Evolutionary conservation across 73 alveolate species (phyloP).

Genomic region (Paramecium sonneborni): DNA sequence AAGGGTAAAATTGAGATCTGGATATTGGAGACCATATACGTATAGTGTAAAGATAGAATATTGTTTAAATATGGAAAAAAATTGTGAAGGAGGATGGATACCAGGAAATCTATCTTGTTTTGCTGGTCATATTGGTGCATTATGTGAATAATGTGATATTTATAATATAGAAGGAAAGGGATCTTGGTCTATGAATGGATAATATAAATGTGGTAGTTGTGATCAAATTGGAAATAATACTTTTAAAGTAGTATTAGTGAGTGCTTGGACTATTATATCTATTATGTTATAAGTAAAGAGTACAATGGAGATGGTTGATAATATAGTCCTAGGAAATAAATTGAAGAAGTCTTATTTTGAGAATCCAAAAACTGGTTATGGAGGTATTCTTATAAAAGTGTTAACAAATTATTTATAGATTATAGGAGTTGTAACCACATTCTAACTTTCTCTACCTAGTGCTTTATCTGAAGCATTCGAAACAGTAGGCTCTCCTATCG

Average conservation of each 20-base stretch:
- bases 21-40: constrained; percentile 11
- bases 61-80: not conserved
- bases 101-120: constrained; percentile 51
- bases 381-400: not conserved
- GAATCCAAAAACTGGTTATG: not conserved
- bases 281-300: constrained; percentile 9
- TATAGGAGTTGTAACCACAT: not conserved
- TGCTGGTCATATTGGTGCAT: constrained; percentile 47
- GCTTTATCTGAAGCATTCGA: not conserved
- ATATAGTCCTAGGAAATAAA: not conserved
- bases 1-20: not conserved
- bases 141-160: constrained; percentile 40
- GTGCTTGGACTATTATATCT: not conserved
- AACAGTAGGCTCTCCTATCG: constrained; percentile 15
- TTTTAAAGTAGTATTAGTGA: not conserved
- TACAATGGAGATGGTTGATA: not conserved
- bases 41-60: not conserved
- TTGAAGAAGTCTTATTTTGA: not conserved
- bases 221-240: not conserved
- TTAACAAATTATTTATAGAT: constrained; percentile 27
- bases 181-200: not conserved
- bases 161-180: not conserved
- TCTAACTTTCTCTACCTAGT: not conserved
- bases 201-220: constrained; percentile 30
- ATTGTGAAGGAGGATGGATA: constrained; percentile 47